A percentile compares a stretch with the other conserved stretches of the same genome.
Conservation (phyloP, 1,284 basidiomycete genomes). For the Cryptococcus hybrid region DNA sequence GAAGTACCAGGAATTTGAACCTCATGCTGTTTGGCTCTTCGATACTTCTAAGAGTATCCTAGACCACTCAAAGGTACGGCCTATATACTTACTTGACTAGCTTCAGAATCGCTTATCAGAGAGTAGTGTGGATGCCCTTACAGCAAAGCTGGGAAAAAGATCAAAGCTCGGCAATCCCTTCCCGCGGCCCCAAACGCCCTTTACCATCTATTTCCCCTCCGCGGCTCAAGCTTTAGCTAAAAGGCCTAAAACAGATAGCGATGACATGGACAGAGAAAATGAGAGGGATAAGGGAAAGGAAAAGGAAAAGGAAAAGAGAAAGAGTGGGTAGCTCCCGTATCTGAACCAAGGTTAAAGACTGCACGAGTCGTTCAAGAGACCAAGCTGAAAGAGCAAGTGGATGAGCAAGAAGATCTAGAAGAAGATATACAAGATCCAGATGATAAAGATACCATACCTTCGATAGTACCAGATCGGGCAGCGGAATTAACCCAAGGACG, state of each 20-base stretch:
- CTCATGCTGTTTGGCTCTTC: conserved; percentile 39
- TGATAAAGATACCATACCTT: conserved; percentile 4
- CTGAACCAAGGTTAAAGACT: too few relatives aligned
- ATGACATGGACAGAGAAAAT: too few relatives aligned
- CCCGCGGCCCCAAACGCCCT: background rate
- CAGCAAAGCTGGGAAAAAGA: background rate
- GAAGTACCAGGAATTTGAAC: conserved; percentile 20
- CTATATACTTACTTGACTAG: background rate
- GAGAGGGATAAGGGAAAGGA: too few relatives aligned
- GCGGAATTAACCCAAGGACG: conserved; percentile 12
- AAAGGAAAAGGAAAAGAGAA: conserved; percentile 9
- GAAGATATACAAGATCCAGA: conserved; percentile 2
- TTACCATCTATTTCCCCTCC: too few relatives aligned
- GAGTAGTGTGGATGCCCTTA: conserved; percentile 1
- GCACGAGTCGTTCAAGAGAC: too few relatives aligned
- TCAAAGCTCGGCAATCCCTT: background rate
- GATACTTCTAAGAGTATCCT: conserved; percentile 24
- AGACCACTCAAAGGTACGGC: conserved; percentile 27
- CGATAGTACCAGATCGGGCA: conserved; percentile 19
- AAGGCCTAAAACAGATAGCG: too few relatives aligned
- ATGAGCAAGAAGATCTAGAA: background rate
- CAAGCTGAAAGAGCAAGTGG: too few relatives aligned
- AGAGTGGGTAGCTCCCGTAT: too few relatives aligned
- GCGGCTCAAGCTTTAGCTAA: too few relatives aligned
- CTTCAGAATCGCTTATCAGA: background rate